A percentile compares a stretch with the other conserved stretches of the same genome.
phyloP scores from a whole-genome alignment of 1,284 basidiomycete genomes.

The Ustilago loliicola region DNA sequence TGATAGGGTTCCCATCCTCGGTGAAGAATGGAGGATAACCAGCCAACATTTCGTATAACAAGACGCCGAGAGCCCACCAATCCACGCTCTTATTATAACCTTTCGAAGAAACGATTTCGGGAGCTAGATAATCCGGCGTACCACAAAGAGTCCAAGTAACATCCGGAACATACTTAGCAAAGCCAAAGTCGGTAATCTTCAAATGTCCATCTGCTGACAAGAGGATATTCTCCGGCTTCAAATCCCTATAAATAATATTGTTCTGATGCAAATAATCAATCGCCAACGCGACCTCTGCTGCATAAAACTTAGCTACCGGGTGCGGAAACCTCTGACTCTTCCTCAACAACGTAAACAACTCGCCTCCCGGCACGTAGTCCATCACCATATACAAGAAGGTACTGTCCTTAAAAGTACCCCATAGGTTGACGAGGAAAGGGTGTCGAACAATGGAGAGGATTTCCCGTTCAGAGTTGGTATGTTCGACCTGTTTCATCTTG shows the following conservation, averaged over 20 bases:
- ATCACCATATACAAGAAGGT: constrained; percentile 99
- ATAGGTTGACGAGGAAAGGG: constrained; percentile 96
- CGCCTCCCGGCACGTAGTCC: constrained; percentile 98
- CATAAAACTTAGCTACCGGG: constrained; percentile 98
- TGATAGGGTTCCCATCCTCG: constrained; percentile 77
- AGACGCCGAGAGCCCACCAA: constrained; percentile 97
- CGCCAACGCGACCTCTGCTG: constrained; percentile 94
- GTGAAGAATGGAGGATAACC: constrained; percentile 70
- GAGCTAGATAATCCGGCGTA: constrained; percentile 82
- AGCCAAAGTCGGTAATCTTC: constrained; percentile 98
- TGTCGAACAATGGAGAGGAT: constrained; percentile 91
- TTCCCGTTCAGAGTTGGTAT: constrained; percentile 94
- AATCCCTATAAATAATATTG: constrained; percentile 95
- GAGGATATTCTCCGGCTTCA: constrained; percentile 97
- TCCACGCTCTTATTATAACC: constrained; percentile 98
- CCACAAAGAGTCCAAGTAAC: constrained; percentile 97
- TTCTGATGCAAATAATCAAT: constrained; percentile 91
- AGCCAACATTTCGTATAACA: constrained; percentile 77
- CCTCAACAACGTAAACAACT: constrained; percentile 79
- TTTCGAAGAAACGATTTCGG: constrained; percentile 79
- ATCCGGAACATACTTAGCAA: constrained; percentile 89
- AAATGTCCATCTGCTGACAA: constrained; percentile 94
- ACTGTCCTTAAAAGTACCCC: constrained; percentile 96
- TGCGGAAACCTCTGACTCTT: constrained; percentile 88
- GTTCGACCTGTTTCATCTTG: constrained; percentile 95